Evolutionary conservation across 352 stramenopile genomes (phyloP), one percentile per base, ranked within the genome.

Genomic region (Phytophthora aleatoria): DNA sequence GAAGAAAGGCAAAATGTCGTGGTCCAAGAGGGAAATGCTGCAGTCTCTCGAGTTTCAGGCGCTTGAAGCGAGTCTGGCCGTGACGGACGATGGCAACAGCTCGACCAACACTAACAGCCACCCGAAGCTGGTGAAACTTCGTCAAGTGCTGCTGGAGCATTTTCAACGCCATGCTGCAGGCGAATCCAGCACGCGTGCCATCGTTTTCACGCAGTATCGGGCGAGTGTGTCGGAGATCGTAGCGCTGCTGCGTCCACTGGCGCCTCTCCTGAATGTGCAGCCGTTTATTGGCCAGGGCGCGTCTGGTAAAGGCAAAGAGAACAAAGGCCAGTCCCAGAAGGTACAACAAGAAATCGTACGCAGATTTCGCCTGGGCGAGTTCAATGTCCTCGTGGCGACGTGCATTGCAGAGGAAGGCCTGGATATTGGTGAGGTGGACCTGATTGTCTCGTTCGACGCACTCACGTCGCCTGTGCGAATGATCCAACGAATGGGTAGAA

Each of bases 161-260:
- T 95, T 97, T 54, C 66, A 89, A 33, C 81, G 87, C 12, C 85
- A 97, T 68, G 57, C 76, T 3, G 64, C 63, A 5, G 85, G 75
- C 0, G 64, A 76, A 27, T 92, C 82, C 35, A 97, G 83, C 36
- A 99, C 97, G 5, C 79, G 96, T 10, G 97, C 90, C 4, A 99
- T 99, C 58, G 95, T 99, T 3, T 99, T 99, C 72, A 98, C 96
- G 6, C 94, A 99, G 62, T 98, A 95, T 69, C 87, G 98, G 60
- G 89, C 91, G 41, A 98, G 89, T 56, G 97, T 99, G 1, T 77
- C 72, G 5, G 96, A 98, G 65, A 99, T 99, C 59, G 89, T 98
- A 2, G 69, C 66, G 5, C 66, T 97, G 20, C 61, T 98, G 12
- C 65, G 71, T 2, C 72, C 78, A 12, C 70, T 94, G 15, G 62